Conservation (phyloP, 371 early-diverging fungal genomes). For the Mortierella sp. region DNA sequence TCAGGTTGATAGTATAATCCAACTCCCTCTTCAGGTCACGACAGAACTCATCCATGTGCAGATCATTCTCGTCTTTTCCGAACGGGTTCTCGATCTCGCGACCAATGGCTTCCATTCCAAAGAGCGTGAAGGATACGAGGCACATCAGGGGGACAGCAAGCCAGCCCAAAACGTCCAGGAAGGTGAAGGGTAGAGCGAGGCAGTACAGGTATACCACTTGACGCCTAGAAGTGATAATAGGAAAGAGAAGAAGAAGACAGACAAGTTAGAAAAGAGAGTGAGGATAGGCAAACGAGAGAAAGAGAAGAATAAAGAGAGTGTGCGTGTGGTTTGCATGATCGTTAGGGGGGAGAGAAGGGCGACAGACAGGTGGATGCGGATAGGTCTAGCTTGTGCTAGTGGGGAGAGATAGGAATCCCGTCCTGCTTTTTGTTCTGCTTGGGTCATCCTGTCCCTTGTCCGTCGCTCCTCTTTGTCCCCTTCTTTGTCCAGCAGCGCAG, state of each 20-base stretch:
- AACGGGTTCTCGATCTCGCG: constrained; percentile 83
- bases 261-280: neutral
- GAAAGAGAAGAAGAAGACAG: neutral
- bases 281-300: neutral
- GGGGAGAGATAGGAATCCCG: neutral
- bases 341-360: neutral
- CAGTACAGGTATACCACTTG: constrained; percentile 77
- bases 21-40: constrained; percentile 50
- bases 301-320: neutral
- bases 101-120: constrained; percentile 79
- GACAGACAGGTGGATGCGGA: neutral
- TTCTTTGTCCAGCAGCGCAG: constrained; percentile 2
- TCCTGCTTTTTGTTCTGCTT: neutral
- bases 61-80: constrained; percentile 76
- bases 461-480: neutral
- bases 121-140: constrained; percentile 78
- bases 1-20: constrained; percentile 47
- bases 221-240: constrained; percentile 25
- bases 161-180: constrained; percentile 56
- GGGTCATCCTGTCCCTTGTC: neutral
- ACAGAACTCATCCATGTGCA: constrained; percentile 61
- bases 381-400: no score
- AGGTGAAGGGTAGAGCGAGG: constrained; percentile 74
- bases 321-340: neutral
- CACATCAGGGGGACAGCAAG: constrained; percentile 66